Conservation (phyloP, 345 rosid genomes). For the Clarkia xantiana region DNA sequence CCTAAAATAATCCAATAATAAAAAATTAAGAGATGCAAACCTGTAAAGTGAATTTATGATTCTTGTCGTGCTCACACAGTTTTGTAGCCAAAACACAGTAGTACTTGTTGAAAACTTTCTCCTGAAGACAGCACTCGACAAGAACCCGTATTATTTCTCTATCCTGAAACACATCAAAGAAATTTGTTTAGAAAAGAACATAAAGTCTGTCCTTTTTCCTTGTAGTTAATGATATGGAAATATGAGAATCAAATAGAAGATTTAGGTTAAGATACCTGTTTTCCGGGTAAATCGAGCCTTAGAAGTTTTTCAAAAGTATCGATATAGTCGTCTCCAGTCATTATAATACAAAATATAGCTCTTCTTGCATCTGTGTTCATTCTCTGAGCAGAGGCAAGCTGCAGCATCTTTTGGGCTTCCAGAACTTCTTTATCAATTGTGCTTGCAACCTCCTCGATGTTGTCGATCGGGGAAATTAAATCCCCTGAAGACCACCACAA, state of each 20-base stretch:
- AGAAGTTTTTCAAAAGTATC: conserved; percentile 88
- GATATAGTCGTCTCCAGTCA: conserved; percentile 85
- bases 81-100: conserved; percentile 63
- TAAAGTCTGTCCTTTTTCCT: neutral
- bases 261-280: conserved; percentile 30
- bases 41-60: conserved; percentile 82
- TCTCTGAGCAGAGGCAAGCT: conserved; percentile 84
- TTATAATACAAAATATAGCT: conserved; percentile 84
- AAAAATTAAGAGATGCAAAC: conserved; percentile 16
- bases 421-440: conserved; percentile 69
- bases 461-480: conserved; percentile 18
- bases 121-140: conserved; percentile 79
- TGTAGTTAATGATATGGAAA: neutral
- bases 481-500: conserved; percentile 92
- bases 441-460: conserved; percentile 52
- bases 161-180: conserved; percentile 32
- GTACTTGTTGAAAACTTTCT: conserved; percentile 74
- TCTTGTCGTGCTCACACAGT: conserved; percentile 76
- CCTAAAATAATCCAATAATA: too few species aligned
- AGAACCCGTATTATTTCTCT: conserved; percentile 89
- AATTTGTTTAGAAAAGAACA: neutral
- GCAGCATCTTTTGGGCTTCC: conserved; percentile 81
- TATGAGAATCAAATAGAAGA: conserved; percentile 1
- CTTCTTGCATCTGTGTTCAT: conserved; percentile 88
- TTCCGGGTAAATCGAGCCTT: conserved; percentile 68